phyloP scores from a whole-genome alignment of 306 rosid genomes.

The Styphnolobium japonicum region DNA sequence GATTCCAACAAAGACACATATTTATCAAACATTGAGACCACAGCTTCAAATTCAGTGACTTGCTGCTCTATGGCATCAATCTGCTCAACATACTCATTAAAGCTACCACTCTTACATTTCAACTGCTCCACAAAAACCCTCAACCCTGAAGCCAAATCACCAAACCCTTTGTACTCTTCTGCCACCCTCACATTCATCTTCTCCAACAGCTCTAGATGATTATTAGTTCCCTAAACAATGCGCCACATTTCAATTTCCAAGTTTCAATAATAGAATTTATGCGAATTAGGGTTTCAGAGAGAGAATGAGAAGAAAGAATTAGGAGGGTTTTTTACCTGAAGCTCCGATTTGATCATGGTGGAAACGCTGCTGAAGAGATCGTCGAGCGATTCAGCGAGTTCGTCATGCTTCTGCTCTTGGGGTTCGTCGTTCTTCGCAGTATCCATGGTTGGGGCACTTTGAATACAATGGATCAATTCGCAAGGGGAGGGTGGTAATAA shows the following conservation, averaged over 20 bases:
- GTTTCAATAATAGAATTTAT: background rate
- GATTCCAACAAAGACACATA: conserved; percentile 69
- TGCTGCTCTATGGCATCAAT: conserved; percentile 78
- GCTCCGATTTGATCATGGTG: conserved; percentile 82
- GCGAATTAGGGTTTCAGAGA: background rate
- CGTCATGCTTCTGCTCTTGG: conserved; percentile 37
- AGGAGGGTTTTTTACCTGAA: conserved; percentile 54
- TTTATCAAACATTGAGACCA: conserved; percentile 77
- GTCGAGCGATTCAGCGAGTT: conserved; percentile 61
- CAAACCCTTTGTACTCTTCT: conserved; percentile 79
- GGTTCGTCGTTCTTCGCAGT: conserved; percentile 27
- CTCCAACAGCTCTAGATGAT: conserved; percentile 81
- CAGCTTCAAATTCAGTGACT: conserved; percentile 87
- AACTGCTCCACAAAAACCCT: conserved; percentile 86
- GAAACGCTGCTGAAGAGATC: conserved; percentile 71
- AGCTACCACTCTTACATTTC: conserved; percentile 69
- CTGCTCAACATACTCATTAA: conserved; percentile 67
- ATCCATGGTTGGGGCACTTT: conserved; percentile 26
- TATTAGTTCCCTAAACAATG: conserved; percentile 62
- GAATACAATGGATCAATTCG: background rate
- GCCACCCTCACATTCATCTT: conserved; percentile 77
- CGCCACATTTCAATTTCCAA: background rate
- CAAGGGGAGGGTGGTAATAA: background rate
- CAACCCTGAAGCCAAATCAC: conserved; percentile 86
- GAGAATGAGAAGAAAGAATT: background rate